Conservation (phyloP, 805 yeast genomes). For the Schwanniomyces sp. region DNA sequence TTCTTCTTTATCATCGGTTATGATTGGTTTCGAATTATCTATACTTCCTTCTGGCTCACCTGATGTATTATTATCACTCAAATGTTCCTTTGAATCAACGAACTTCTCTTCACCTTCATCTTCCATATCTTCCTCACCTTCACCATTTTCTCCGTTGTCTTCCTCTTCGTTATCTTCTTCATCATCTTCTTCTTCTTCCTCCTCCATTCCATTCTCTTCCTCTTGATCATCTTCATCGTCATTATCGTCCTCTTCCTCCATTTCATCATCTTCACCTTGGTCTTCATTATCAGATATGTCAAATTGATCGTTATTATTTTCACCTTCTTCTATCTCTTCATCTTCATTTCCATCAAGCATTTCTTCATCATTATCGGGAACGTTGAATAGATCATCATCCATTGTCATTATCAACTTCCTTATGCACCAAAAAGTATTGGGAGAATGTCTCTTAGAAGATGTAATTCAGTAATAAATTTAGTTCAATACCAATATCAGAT, state of each 20-base stretch:
- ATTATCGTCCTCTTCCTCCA: slow-evolving; percentile 15
- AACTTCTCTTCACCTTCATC: slow-evolving; percentile 8
- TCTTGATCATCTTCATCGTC: slow-evolving; percentile 16
- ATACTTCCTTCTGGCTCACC: neutral
- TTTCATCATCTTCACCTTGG: slow-evolving; percentile 21
- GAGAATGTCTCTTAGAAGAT: slow-evolving; percentile 1
- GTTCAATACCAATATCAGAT: neutral
- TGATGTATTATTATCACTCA: neutral
- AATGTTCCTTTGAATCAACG: neutral
- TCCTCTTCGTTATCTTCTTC: slow-evolving; percentile 9
- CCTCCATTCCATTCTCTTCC: slow-evolving; percentile 12
- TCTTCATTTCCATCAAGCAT: slow-evolving; percentile 11
- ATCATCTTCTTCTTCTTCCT: slow-evolving; percentile 15
- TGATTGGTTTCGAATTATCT: neutral
- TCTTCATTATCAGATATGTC: slow-evolving; percentile 26
- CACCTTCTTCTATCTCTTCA: slow-evolving; percentile 11
- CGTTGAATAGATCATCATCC: slow-evolving; percentile 31
- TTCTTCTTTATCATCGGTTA: slow-evolving; percentile 1
- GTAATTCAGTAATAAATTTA: neutral
- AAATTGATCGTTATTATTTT: slow-evolving; percentile 8
- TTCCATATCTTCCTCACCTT: slow-evolving; percentile 7
- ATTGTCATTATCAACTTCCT: slow-evolving; percentile 12
- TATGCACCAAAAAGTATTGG: neutral
- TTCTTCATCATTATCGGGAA: slow-evolving; percentile 14
- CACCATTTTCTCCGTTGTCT: slow-evolving; percentile 8